phyloP scores from a whole-genome alignment of 139 green algal species.

The Chlorella sp. region DNA sequence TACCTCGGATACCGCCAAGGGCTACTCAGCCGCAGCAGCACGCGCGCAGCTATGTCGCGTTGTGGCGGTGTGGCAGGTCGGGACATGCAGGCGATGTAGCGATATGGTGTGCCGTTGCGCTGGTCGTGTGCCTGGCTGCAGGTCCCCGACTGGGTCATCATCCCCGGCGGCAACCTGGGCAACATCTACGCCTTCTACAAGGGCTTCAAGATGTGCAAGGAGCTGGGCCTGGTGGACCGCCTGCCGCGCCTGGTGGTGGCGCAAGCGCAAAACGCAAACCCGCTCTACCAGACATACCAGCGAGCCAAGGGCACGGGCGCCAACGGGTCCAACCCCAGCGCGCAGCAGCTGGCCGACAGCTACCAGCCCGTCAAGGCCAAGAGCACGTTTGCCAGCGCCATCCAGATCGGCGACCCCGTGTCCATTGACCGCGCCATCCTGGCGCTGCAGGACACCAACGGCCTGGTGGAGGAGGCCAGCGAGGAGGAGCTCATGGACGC shows the following conservation, averaged over 20 bases:
- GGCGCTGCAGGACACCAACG: conserved; percentile 82
- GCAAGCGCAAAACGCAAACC: conserved; percentile 94
- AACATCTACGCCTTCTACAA: conserved; percentile 99
- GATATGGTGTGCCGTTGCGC: no score
- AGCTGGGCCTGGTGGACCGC: conserved; percentile 87
- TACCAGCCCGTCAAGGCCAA: conserved; percentile 90
- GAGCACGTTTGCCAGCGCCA: conserved; percentile 94
- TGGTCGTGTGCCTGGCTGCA: no score
- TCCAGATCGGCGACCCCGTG: conserved; percentile 97
- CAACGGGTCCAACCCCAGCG: conserved; percentile 12
- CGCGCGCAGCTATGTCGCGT: no score
- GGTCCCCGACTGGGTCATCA: conserved; percentile 98
- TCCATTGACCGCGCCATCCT: conserved; percentile 96
- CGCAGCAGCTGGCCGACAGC: conserved; percentile 38
- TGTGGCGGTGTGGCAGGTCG: no score
- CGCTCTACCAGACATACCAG: conserved; percentile 91
- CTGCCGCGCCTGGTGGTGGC: conserved; percentile 88
- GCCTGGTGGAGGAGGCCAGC: conserved; percentile 96
- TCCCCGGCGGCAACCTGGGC: conserved; percentile 96
- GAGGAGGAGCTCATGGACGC: conserved; percentile 99
- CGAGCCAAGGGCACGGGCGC: conserved; percentile 20
- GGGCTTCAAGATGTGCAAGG: conserved; percentile 71
- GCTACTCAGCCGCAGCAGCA: no score
- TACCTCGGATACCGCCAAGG: no score
- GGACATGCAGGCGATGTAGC: no score